Base-by-base conservation (phyloP, 148 eudicot genomes). In the Vaccinium vitisidaea region DNA sequence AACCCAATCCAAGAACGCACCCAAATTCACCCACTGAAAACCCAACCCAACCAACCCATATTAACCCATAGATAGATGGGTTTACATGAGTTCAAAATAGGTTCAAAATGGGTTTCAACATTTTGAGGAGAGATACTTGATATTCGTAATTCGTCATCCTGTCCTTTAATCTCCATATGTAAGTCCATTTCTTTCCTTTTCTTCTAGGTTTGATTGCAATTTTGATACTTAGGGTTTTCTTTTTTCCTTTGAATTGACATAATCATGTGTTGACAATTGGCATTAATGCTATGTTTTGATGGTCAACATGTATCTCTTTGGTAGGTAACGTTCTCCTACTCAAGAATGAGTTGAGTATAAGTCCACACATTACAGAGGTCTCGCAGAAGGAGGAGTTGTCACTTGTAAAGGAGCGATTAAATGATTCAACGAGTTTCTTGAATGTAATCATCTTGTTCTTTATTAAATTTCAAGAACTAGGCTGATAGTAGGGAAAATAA, bases 321-420 rank as follows among this genome's bases (percentile, higher is more conserved):
- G 23, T 73, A 96, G 99, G 98, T 88, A 96, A 96, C 77, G 94
- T 94, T 75, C 94, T 96, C 75, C 88, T 93, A 81, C 85, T 96
- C 85, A 94, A 87, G 92, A 94, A 96, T 85, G 89, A 90, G 86
- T 88, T 88, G 89, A 94, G 90, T 73, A 88, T 94, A 89, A 91
- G 85, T 81, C 86, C 93, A 49, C 97, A 96, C 75, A 88, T 90
- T 65, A 83, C 87, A 56, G 97, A 96, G 86, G 95, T 94, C 76
- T 94, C 99, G 1, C 99, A 96, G 90, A 94, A 96, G 92, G 94
- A 93, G 84, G 88, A 94, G 88, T 95, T 96, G 56, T 92, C 97
- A 11, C 92, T 96, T 84, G 97, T 96, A 78, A 98, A 98, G 46
- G 98, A 94, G 84, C 89, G 95, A 83, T 84, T 96, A 84, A 94